Evolutionary conservation across 2,329 filamentous ascomycete genomes (phyloP).

Genomic region (Daldinia eschscholtzii): DNA sequence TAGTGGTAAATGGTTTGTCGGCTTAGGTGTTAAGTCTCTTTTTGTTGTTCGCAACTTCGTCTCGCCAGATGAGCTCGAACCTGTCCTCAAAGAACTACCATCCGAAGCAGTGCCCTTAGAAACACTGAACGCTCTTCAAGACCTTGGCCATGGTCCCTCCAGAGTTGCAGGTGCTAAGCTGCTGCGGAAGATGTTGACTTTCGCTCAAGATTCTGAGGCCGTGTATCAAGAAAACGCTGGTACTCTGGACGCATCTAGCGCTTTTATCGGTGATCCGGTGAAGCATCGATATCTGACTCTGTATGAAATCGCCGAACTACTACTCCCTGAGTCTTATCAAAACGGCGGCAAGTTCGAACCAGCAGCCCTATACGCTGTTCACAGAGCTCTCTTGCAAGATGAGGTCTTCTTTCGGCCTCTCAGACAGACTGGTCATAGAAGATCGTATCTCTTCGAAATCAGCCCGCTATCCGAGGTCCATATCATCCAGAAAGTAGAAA

Average conservation of each 20-base stretch:
- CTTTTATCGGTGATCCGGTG: conserved; percentile 55
- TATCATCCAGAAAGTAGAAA: conserved; percentile 63
- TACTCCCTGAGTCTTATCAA: conserved; percentile 57
- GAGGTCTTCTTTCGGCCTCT: conserved; percentile 71
- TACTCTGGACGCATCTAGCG: conserved; percentile 62
- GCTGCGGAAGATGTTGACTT: conserved; percentile 62
- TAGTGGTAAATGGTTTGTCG: conserved; percentile 65
- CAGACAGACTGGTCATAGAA: conserved; percentile 63
- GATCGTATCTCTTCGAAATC: conserved; percentile 72
- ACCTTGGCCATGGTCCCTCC: conserved; percentile 57
- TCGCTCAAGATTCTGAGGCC: conserved; percentile 58
- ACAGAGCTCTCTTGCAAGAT: conserved; percentile 71
- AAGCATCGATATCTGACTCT: conserved; percentile 63
- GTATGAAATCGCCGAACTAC: conserved; percentile 62
- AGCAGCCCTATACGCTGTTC: conserved; percentile 75
- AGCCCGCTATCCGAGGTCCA: conserved; percentile 66
- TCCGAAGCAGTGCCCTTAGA: conserved; percentile 47
- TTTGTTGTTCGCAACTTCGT: conserved; percentile 66
- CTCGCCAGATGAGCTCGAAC: conserved; percentile 56
- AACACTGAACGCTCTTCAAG: conserved; percentile 55
- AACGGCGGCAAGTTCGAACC: conserved; percentile 57
- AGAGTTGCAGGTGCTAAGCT: conserved; percentile 59
- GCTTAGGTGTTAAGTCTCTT: conserved; percentile 57
- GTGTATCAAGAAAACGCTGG: conserved; percentile 63
- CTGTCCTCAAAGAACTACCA: conserved; percentile 57